Percentiles rank a stretch among this genome's conserved stretches.
Evolutionary conservation across 495 filamentous ascomycete species (phyloP).

Genomic region (Xylaria venustula): DNA sequence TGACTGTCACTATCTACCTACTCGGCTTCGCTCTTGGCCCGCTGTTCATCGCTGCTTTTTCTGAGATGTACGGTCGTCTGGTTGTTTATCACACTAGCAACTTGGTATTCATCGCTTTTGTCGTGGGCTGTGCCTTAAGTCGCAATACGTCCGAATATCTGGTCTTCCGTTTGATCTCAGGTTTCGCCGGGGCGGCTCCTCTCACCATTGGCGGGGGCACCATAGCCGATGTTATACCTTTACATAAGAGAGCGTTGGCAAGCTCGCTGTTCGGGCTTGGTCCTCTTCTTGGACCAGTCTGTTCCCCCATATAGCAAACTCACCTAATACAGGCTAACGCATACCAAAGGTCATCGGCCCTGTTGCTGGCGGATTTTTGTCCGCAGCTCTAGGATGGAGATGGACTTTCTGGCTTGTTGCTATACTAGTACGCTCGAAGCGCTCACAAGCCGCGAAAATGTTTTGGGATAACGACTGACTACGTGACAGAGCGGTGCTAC

Average conservation of each 20-base stretch:
- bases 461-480: not conserved
- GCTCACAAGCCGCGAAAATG: constrained; percentile 20
- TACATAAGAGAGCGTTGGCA: constrained; percentile 45
- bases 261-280: constrained; percentile 52
- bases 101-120: constrained; percentile 52
- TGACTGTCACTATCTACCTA: constrained; percentile 52
- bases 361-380: constrained; percentile 53
- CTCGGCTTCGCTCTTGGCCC: constrained; percentile 66
- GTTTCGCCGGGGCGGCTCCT: constrained; percentile 47
- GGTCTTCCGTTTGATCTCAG: constrained; percentile 58
- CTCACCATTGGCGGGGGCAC: constrained; percentile 40
- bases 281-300: constrained; percentile 47
- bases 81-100: constrained; percentile 56
- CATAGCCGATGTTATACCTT: constrained; percentile 37
- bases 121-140: constrained; percentile 37
- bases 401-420: constrained; percentile 66
- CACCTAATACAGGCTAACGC: constrained; percentile 12
- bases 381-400: constrained; percentile 54
- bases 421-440: constrained; percentile 36
- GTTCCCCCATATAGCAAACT: not conserved
- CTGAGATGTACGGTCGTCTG: constrained; percentile 62
- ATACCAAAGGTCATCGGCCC: constrained; percentile 48
- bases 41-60: constrained; percentile 58
- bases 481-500: constrained; percentile 16
- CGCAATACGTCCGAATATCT: constrained; percentile 34